Conservation (phyloP, 2,329 filamentous ascomycete species). For the Colletotrichum sp. region DNA sequence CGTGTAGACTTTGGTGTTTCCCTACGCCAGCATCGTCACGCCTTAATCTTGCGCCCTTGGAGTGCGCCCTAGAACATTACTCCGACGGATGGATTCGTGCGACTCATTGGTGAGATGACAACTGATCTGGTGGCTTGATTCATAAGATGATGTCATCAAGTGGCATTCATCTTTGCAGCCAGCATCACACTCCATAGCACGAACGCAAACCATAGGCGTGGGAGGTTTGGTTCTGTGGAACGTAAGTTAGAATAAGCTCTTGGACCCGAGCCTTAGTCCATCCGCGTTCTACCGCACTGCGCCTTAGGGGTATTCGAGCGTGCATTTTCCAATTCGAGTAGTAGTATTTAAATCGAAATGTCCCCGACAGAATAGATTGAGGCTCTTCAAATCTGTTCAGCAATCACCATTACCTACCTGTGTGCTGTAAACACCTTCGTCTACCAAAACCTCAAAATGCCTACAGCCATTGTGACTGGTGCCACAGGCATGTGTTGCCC, state of each 20-base stretch:
- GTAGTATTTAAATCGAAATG: neutral
- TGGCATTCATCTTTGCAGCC: neutral
- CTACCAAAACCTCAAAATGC: neutral
- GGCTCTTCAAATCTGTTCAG: neutral
- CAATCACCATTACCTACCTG: neutral
- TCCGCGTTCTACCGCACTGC: neutral
- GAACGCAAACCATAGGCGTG: neutral
- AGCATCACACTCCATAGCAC: neutral
- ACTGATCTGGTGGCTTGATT: neutral
- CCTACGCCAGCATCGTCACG: neutral
- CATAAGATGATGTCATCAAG: neutral
- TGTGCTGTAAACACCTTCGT: neutral
- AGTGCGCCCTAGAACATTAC: neutral
- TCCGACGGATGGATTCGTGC: neutral
- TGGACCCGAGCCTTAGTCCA: neutral
- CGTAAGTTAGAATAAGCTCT: neutral
- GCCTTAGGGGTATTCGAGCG: neutral
- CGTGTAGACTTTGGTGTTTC: neutral
- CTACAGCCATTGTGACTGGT: neutral
- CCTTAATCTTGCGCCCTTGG: neutral
- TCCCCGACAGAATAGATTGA: neutral
- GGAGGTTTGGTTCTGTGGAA: neutral
- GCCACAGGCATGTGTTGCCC: neutral
- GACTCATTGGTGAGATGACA: neutral
- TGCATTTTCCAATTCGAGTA: neutral